phyloP scores from a whole-genome alignment of 1,139 yeast species.

The Trichomonascaceae sp. region DNA sequence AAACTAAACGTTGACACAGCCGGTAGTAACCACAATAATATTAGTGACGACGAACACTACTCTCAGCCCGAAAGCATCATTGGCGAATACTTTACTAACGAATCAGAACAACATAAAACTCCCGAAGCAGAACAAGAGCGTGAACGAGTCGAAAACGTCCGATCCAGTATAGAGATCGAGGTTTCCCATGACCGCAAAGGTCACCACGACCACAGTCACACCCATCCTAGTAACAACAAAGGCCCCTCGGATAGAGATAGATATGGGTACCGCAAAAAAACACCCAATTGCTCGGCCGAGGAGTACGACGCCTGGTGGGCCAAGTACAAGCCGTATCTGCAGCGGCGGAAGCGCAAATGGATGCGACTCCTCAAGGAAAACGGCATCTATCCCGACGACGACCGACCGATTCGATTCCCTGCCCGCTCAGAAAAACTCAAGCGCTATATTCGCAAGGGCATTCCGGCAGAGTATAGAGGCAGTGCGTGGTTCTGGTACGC shows the following conservation, averaged over 20 bases:
- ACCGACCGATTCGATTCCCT: conserved; percentile 46
- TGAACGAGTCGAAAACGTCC: too few species aligned
- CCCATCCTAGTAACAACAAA: too few species aligned
- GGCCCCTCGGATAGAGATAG: conserved; percentile 46
- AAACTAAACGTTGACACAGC: neutral
- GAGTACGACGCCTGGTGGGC: conserved; percentile 66
- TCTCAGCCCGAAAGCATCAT: conserved; percentile 4
- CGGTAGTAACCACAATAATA: neutral
- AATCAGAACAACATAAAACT: too few species aligned
- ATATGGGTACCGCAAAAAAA: conserved; percentile 72
- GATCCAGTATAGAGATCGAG: too few species aligned
- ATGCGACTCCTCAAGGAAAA: conserved; percentile 44
- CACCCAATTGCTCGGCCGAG: conserved; percentile 36
- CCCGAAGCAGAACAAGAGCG: too few species aligned
- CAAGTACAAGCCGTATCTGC: conserved; percentile 48
- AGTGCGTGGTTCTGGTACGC: conserved; percentile 95
- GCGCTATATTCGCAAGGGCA: conserved; percentile 76
- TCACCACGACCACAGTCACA: too few species aligned
- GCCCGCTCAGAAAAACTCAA: conserved; percentile 72
- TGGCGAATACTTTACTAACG: too few species aligned
- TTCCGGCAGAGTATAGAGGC: conserved; percentile 96
- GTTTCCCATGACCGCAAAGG: too few species aligned
- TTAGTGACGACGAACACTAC: neutral
- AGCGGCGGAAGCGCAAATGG: conserved; percentile 69
- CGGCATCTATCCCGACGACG: conserved; percentile 38